These are phyloP conservation scores for Penicillium janthinellum DNA, from an alignment of 2,329 filamentous ascomycete species.

Conservation along the genomic window DNA sequence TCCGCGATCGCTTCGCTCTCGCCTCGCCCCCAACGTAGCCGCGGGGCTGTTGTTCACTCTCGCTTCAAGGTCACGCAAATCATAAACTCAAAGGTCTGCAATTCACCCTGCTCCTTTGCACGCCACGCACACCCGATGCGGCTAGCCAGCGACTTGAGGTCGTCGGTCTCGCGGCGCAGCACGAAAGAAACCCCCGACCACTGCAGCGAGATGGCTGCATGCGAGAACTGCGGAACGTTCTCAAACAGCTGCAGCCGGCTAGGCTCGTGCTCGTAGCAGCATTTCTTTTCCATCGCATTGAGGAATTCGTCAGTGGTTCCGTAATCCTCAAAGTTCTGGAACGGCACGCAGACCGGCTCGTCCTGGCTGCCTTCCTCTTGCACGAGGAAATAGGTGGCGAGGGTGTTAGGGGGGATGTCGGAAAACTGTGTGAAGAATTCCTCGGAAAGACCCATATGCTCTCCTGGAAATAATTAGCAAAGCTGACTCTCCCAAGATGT, in stretches of 20 bases:
- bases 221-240: background rate
- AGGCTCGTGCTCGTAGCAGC: background rate
- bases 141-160: constrained; percentile 11
- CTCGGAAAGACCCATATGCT: background rate
- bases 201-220: constrained; percentile 7
- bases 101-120: constrained; percentile 10
- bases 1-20: background rate
- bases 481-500: background rate
- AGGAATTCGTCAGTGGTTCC: constrained; percentile 6
- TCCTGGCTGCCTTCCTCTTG: background rate
- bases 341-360: constrained; percentile 7
- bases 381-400: constrained; percentile 15
- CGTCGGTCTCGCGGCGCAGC: constrained; percentile 9
- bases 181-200: constrained; percentile 14
- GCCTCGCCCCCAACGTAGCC: background rate
- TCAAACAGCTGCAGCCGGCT: constrained; percentile 3
- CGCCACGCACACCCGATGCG: constrained; percentile 16
- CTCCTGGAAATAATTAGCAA: background rate
- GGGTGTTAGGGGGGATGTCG: background rate
- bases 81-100: constrained; percentile 9
- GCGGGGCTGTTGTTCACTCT: background rate
- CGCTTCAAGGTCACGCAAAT: constrained; percentile 14
- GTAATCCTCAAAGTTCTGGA: constrained; percentile 8
- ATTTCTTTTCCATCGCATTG: constrained; percentile 9
- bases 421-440: background rate